phyloP scores from a whole-genome alignment of 2,329 filamentous ascomycete genomes.

The Claviceps purpurea region DNA sequence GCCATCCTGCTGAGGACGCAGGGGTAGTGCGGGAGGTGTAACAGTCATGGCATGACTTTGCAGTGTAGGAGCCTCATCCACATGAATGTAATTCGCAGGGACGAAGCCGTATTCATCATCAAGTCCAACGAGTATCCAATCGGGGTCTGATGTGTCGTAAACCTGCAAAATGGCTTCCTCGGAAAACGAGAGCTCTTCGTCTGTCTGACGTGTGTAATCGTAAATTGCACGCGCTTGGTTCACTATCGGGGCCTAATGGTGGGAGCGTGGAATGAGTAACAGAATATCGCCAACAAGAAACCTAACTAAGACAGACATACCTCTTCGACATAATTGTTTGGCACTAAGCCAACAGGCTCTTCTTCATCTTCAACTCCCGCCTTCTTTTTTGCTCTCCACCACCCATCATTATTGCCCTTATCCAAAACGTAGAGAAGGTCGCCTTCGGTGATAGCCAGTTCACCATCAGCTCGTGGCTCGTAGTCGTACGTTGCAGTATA shows the following conservation, averaged over 20 bases:
- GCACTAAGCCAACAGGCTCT: conserved; percentile 79
- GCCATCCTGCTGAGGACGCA: conserved; percentile 23
- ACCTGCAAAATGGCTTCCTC: conserved; percentile 76
- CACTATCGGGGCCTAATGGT: conserved; percentile 45
- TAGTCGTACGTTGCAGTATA: conserved; percentile 92
- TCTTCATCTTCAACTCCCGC: conserved; percentile 74
- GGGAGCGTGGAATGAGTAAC: background rate
- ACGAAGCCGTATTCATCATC: conserved; percentile 86
- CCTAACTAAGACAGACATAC: conserved; percentile 30
- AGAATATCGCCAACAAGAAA: background rate
- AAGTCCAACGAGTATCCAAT: conserved; percentile 87
- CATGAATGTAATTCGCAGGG: conserved; percentile 89
- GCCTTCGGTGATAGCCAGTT: conserved; percentile 73
- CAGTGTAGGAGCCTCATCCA: conserved; percentile 35
- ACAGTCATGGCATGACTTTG: conserved; percentile 23
- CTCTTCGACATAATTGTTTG: conserved; percentile 91
- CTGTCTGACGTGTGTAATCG: conserved; percentile 92
- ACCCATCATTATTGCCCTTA: conserved; percentile 64
- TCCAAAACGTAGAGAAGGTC: conserved; percentile 82
- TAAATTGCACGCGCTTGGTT: conserved; percentile 82
- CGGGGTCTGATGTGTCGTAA: conserved; percentile 81
- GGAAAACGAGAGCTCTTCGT: conserved; percentile 91
- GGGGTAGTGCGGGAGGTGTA: conserved; percentile 30
- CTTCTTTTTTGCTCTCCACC: conserved; percentile 96
- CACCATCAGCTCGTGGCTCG: conserved; percentile 69